phyloP scores from a whole-genome alignment of 352 stramenopile species.

The Pythium diclinum region DNA sequence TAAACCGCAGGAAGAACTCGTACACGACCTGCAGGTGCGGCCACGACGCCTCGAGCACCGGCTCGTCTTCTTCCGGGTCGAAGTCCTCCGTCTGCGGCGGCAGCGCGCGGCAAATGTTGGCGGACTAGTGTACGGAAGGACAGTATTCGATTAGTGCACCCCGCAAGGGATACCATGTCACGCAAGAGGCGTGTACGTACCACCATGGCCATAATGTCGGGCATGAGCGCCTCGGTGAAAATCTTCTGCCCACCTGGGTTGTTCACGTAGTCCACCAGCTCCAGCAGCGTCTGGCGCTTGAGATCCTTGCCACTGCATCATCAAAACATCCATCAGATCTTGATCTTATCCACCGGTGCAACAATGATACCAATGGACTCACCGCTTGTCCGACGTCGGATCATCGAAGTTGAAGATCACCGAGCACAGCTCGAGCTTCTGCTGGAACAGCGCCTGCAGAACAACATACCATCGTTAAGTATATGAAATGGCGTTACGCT shows the following conservation, averaged over 20 bases:
- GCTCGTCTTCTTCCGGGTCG: conserved; percentile 98
- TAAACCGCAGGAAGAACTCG: conserved; percentile 98
- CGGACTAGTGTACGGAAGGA: conserved; percentile 34
- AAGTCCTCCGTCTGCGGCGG: conserved; percentile 95
- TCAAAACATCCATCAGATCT: background rate
- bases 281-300: conserved; percentile 98
- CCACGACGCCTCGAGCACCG: conserved; percentile 96
- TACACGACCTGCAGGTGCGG: conserved; percentile 98
- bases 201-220: conserved; percentile 93
- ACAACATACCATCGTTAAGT: background rate
- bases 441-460: conserved; percentile 91
- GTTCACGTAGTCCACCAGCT: conserved; percentile 99
- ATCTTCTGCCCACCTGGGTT: conserved; percentile 95
- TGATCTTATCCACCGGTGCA: background rate
- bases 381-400: conserved; percentile 92
- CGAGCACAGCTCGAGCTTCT: conserved; percentile 95
- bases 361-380: conserved; percentile 10
- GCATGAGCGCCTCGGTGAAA: conserved; percentile 96
- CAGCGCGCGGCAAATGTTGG: conserved; percentile 95
- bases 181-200: conserved; percentile 30
- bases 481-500: background rate
- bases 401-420: conserved; percentile 98
- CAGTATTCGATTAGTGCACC: background rate
- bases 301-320: conserved; percentile 88
- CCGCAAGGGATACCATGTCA: background rate